These are phyloP conservation scores for Arabidopsis arenosa DNA, from an alignment of 345 rosid genomes.

Conservation along the genomic window DNA sequence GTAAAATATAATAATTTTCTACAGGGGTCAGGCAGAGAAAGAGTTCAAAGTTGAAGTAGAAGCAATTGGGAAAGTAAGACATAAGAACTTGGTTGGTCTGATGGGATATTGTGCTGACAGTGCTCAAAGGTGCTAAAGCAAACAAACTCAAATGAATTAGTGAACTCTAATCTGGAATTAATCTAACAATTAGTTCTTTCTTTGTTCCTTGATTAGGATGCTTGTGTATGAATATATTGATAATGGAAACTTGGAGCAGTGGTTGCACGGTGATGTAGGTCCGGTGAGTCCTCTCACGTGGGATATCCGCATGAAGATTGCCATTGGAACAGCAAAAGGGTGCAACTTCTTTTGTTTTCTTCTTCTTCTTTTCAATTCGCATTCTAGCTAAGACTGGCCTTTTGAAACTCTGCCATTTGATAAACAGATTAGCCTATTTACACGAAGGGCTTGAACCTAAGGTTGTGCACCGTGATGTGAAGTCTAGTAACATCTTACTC, in stretches of 20 bases:
- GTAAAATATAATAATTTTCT: not conserved
- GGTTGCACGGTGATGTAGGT: slow-evolving; percentile 96
- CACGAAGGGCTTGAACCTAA: slow-evolving; percentile 97
- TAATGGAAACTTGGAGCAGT: slow-evolving; percentile 96
- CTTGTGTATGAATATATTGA: slow-evolving; percentile 90
- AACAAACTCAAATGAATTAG: slow-evolving; percentile 7
- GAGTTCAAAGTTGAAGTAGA: slow-evolving; percentile 97
- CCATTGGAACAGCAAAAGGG: slow-evolving; percentile 96
- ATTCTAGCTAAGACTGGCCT: not conserved
- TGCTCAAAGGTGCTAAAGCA: slow-evolving; percentile 65
- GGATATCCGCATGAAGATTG: slow-evolving; percentile 93
- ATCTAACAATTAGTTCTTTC: not conserved
- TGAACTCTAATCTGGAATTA: not conserved
- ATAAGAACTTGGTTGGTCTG: slow-evolving; percentile 92
- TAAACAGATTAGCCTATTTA: slow-evolving; percentile 80
- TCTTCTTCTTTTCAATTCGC: not conserved
- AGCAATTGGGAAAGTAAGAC: slow-evolving; percentile 96
- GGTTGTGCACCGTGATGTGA: slow-evolving; percentile 95
- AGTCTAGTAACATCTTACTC: slow-evolving; percentile 88
- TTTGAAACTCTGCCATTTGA: slow-evolving; percentile 23
- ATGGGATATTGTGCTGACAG: slow-evolving; percentile 91
- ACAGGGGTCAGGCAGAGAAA: slow-evolving; percentile 97
- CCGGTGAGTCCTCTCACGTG: slow-evolving; percentile 85
- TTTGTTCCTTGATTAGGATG: slow-evolving; percentile 62
- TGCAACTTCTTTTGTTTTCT: slow-evolving; percentile 18